Base-by-base conservation (phyloP, 768 basidiomycete species). In the Atractiella rhizophila region DNA sequence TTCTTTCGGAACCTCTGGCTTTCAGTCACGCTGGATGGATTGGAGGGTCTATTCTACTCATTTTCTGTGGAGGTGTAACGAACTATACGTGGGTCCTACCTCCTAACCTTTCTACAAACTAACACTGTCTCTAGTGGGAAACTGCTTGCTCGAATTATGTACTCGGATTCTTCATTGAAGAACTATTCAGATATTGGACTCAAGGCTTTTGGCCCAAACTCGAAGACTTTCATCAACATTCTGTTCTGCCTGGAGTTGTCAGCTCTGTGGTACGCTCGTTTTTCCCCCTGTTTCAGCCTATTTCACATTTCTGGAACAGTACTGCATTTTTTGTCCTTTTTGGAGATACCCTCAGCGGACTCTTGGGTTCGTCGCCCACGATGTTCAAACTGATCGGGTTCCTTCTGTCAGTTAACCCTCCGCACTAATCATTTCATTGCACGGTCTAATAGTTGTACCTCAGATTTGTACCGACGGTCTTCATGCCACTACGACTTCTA, bases 11-110 rank as follows among this genome's bases (percentile, higher is more conserved):
- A 44, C 43, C 54, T 8, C 45, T 91, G 20, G 86, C 86, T 0
- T 88, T 91, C 52, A 71, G 83, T 1, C 81, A 80, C 51, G 70
- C 81, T 2, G 88, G 86, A 3, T 94, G 86, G 86, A 60, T 74
- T 15, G 62, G 66, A 28, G 86, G 88, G 1, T 74, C 73, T 1
- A 6, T 67, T 20, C 62, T 94, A 13, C 69, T 88, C 43, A 54
- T 79, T 10, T 68, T 69, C 39, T 85, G 82, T 51, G 81, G 76
- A 0, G 65, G 67, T 44, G 58, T 86, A 15, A 75, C 82, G 7
- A 88, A 81, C 54, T 80, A 91, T 57, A 85, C 81, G 81, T 85
- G 53, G 42, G 76, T 67, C 7, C 23, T 12, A 11, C 20, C 37
- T 9, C 11, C 12, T 11, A 18, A 16, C 20, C 35, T 8, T 12